Base-by-base conservation (phyloP, 2,329 filamentous ascomycete species). In the Verticillium longisporum region DNA sequence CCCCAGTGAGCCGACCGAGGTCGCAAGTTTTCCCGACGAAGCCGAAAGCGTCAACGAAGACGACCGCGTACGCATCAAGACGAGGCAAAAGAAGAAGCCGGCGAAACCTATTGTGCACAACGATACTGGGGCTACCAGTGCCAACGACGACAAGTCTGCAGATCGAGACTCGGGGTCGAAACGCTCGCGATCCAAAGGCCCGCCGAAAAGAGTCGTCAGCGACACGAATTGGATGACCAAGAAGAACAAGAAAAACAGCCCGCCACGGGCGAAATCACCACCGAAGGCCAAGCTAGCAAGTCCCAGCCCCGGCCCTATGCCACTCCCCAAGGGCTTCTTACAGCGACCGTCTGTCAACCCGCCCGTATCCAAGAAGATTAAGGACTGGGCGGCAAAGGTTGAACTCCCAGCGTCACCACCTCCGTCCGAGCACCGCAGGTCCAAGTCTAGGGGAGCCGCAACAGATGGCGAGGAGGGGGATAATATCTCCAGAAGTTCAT, bases 151-250 rank as follows among this genome's bases (percentile, higher is more conserved):
- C 10, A 63, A 65, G n/a, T 61, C 67, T 36, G 61, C 64, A 11
- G 57, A 66, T 50, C 65, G 65, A 10, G 64, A 67, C 55, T 60
- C 66, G 56, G 66, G 61, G 57, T 62, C 31, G 58, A 61, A 55
- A 59, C 36, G 72, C 74, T 57, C 63, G 70, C 59, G 65, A 70
- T 67, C 80, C 75, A 71, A 86, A 59, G 74, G 80, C 57, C 85
- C 91, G 55, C 94, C 94, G 15, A 92, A 91, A 76, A 86, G 93
- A 65, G 91, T 98, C 59, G 86, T 97, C 63, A 97, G 93, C 72
- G 94, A 98, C 76, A 89, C 90, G 60, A 91, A 97, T 75, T 98
- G 94, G 90, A 86, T 86, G 75, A 87, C 86, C 62, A 73, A 75
- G 72, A 83, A 82, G 63, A 81, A 80, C 62, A 82, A 80, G 63